A percentile compares a stretch with the other conserved stretches of the same genome.
Evolutionary conservation across 352 stramenopile genomes (phyloP).

Genomic region (Phytophthora multivora): DNA sequence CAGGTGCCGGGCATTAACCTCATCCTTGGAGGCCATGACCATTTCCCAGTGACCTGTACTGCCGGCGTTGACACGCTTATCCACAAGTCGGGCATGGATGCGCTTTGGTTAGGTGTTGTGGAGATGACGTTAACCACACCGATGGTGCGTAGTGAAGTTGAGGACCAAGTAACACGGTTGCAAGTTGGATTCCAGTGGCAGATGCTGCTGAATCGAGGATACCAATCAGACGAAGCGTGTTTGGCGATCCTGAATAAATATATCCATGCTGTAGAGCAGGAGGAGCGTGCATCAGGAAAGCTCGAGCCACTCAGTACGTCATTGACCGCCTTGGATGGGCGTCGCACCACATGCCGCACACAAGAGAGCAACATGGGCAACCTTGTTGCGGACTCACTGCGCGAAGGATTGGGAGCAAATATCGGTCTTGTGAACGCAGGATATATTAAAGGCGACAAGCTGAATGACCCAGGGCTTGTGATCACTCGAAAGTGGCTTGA

Average conservation of each 20-base stretch:
- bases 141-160: background rate
- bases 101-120: conserved; percentile 78
- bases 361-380: conserved; percentile 80
- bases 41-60: conserved; percentile 75
- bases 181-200: conserved; percentile 59
- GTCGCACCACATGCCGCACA: conserved; percentile 59
- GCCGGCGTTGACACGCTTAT: conserved; percentile 59
- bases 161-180: background rate
- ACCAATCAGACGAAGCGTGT: conserved; percentile 51
- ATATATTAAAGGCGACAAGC: conserved; percentile 77
- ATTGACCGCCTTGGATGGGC: conserved; percentile 62
- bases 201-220: conserved; percentile 72
- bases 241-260: conserved; percentile 54
- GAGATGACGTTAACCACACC: conserved; percentile 54
- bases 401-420: conserved; percentile 52
- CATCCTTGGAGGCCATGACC: conserved; percentile 91
- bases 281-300: conserved; percentile 55
- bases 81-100: conserved; percentile 88
- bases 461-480: conserved; percentile 52
- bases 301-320: conserved; percentile 38
- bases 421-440: conserved; percentile 79
- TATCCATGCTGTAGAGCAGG: conserved; percentile 43
- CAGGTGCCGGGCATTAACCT: conserved; percentile 70
- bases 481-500: conserved; percentile 72
- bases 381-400: conserved; percentile 75